phyloP scores from a whole-genome alignment of 2,329 filamentous ascomycete genomes.

The Fusarium metavorans region DNA sequence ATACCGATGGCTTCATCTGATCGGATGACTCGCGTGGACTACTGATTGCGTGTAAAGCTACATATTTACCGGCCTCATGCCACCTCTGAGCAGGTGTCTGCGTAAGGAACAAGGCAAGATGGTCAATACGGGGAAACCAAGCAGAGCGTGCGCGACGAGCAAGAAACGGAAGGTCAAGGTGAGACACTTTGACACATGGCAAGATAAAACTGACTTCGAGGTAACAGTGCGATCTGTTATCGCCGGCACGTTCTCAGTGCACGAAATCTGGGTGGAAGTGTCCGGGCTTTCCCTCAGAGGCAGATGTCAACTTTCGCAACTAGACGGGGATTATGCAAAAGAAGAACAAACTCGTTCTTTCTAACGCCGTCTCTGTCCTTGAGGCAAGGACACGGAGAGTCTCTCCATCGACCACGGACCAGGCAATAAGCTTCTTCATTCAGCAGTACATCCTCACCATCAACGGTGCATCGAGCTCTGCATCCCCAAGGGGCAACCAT shows the following conservation, averaged over 20 bases:
- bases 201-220: neutral
- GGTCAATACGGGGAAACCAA: slow-evolving; percentile 37
- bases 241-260: slow-evolving; percentile 34
- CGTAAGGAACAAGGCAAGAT: neutral
- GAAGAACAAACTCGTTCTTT: neutral
- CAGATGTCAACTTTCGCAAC: slow-evolving; percentile 24
- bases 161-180: slow-evolving; percentile 39
- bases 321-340: neutral
- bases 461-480: neutral
- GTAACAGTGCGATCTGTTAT: slow-evolving; percentile 29
- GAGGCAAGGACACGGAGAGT: slow-evolving; percentile 10
- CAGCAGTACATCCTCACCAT: slow-evolving; percentile 26
- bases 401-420: slow-evolving; percentile 22
- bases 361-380: neutral
- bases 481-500: slow-evolving; percentile 1
- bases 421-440: slow-evolving; percentile 35
- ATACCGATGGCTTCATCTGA: neutral
- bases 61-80: neutral
- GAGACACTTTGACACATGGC: neutral
- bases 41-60: neutral
- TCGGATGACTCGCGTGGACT: neutral
- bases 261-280: slow-evolving; percentile 30
- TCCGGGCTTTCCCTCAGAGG: slow-evolving; percentile 17
- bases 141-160: slow-evolving; percentile 33
- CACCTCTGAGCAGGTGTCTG: neutral